A percentile compares a stretch with the other conserved stretches of the same genome.
Evolutionary conservation across 768 basidiomycete genomes (phyloP).

Genomic region (Rhodotorula babjevae): DNA sequence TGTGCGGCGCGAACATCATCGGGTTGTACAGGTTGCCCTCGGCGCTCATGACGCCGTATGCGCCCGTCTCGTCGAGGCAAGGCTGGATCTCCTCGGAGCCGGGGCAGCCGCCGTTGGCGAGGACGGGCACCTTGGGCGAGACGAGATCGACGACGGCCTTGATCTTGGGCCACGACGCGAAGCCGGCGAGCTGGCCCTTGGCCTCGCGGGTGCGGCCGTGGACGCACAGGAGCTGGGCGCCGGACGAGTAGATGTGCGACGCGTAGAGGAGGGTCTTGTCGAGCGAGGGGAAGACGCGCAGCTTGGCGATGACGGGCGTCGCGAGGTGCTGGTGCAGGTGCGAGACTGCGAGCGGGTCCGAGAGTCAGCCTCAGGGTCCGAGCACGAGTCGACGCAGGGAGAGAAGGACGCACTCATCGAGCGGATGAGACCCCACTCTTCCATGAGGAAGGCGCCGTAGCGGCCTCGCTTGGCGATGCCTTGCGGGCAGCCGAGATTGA

Average conservation of each 20-base stretch:
- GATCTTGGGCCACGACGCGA: conserved; percentile 59
- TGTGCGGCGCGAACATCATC: conserved; percentile 56
- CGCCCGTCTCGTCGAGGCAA: conserved; percentile 77
- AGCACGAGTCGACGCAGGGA: too few relatives aligned
- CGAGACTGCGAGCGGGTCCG: conserved; percentile 63
- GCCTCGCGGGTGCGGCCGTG: conserved; percentile 90
- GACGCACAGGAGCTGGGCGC: conserved; percentile 89
- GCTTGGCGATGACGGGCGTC: conserved; percentile 94
- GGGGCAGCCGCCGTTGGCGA: conserved; percentile 94
- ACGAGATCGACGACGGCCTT: conserved; percentile 84
- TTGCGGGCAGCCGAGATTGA: conserved; percentile 86
- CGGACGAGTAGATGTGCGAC: conserved; percentile 88
- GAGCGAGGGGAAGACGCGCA: conserved; percentile 77
- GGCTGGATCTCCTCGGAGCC: conserved; percentile 73
- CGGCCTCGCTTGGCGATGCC: conserved; percentile 82
- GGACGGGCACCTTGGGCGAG: conserved; percentile 68
- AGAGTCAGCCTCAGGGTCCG: too few relatives aligned
- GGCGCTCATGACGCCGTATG: conserved; percentile 89
- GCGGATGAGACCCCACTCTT: conserved; percentile 88
- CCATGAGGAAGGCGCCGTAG: conserved; percentile 87
- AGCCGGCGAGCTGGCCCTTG: conserved; percentile 62
- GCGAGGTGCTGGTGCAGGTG: conserved; percentile 74
- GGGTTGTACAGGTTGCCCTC: conserved; percentile 90
- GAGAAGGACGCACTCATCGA: conserved; percentile 58
- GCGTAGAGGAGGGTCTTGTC: conserved; percentile 91